These are phyloP conservation scores for Debaryomycetaceae sp. DNA, from an alignment of 1,139 yeast genomes.

Conservation along the genomic window DNA sequence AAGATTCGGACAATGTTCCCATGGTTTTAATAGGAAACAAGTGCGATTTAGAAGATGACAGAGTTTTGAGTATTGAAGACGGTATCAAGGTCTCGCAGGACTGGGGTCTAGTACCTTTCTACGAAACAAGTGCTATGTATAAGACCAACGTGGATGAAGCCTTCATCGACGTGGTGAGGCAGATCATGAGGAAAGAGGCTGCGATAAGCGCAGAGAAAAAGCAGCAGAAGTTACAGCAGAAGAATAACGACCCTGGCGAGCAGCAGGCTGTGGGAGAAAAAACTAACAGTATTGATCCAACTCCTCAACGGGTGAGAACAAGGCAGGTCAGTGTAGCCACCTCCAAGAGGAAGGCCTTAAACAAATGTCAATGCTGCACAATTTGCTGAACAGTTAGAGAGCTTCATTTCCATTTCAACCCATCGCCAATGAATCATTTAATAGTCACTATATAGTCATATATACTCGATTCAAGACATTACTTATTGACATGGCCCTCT, in stretches of 20 bases:
- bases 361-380: slow-evolving; percentile 17
- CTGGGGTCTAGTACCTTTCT: slow-evolving; percentile 88
- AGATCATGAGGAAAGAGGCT: slow-evolving; percentile 75
- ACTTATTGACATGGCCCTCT: too few relatives aligned
- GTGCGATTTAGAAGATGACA: slow-evolving; percentile 72
- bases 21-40: slow-evolving; percentile 89
- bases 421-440: not conserved
- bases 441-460: not conserved
- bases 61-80: slow-evolving; percentile 75
- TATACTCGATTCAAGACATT: too few relatives aligned
- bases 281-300: not conserved
- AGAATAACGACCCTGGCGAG: slow-evolving; percentile 17
- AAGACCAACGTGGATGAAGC: slow-evolving; percentile 90
- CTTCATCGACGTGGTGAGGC: slow-evolving; percentile 84
- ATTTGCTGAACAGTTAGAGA: slow-evolving; percentile 10
- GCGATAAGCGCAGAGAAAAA: slow-evolving; percentile 46
- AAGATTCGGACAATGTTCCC: slow-evolving; percentile 74
- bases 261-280: slow-evolving; percentile 3
- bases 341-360: slow-evolving; percentile 4
- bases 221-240: slow-evolving; percentile 41
- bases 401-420: not conserved
- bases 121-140: slow-evolving; percentile 91
- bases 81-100: slow-evolving; percentile 78
- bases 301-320: not conserved
- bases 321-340: slow-evolving; percentile 1